Evolutionary conservation across 192 early-diverging fungal genomes (phyloP).

Genomic region (Backusella parvicylindrica): DNA sequence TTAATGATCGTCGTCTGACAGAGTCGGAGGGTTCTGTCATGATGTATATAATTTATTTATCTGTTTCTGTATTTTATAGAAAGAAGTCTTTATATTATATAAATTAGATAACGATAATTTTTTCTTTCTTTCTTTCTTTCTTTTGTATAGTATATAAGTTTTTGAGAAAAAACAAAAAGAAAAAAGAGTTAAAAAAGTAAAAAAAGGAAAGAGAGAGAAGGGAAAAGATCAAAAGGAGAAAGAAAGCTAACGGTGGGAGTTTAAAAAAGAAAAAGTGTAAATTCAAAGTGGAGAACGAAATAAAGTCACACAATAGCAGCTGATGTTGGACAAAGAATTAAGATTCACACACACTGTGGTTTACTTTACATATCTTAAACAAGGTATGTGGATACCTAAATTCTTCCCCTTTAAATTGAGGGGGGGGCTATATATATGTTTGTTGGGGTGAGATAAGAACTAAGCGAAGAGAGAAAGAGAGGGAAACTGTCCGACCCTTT

Average conservation of each 20-base stretch:
- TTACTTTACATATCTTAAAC: not conserved
- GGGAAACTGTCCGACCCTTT: constrained; percentile 1
- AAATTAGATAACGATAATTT: not conserved
- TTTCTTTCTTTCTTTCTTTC: not conserved
- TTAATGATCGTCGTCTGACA: constrained; percentile 11
- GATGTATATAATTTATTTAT: not conserved
- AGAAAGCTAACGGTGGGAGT: not conserved
- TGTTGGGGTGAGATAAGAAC: not conserved
- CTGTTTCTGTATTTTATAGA: not conserved
- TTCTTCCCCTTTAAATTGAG: constrained; percentile 2
- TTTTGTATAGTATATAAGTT: not conserved
- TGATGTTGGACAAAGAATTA: constrained; percentile 5
- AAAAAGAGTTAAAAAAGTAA: not conserved
- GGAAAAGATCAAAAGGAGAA: not conserved
- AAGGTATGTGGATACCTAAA: not conserved
- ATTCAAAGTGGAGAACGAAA: constrained; percentile 7
- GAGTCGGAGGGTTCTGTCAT: constrained; percentile 2
- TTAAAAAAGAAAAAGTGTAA: not conserved
- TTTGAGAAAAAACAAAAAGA: not conserved
- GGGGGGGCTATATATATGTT: not conserved
- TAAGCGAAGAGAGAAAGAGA: not conserved
- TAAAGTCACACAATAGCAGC: constrained; percentile 3
- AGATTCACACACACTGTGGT: constrained; percentile 4
- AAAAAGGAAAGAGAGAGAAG: not conserved
- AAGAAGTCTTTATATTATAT: not conserved